Conservation (phyloP, 331 rosid genomes). For the Acacia pycnantha region DNA sequence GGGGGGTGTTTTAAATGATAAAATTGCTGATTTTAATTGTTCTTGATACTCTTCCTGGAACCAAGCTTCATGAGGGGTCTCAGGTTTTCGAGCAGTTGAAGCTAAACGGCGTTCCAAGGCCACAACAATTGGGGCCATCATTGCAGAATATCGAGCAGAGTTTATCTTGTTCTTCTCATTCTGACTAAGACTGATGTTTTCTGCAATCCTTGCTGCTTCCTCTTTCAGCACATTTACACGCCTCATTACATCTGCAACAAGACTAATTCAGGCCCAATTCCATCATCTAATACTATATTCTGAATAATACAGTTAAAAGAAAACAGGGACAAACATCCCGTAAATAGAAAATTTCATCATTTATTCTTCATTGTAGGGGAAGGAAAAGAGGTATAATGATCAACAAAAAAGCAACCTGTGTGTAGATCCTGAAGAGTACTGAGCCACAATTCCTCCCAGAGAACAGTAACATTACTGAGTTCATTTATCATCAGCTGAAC, state of each 20-base stretch:
- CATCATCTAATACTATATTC: slow-evolving; percentile 24
- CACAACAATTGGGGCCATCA: slow-evolving; percentile 99
- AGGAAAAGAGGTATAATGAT: slow-evolving; percentile 23
- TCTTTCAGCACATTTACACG: slow-evolving; percentile 88
- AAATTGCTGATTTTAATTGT: slow-evolving; percentile 70
- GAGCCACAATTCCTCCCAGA: slow-evolving; percentile 99
- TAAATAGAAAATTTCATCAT: slow-evolving; percentile 5
- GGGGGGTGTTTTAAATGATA: slow-evolving; percentile 79
- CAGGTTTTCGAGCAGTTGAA: slow-evolving; percentile 94
- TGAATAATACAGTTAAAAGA: slow-evolving; percentile 12
- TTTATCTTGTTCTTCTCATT: slow-evolving; percentile 91
- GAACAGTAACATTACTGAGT: slow-evolving; percentile 94
- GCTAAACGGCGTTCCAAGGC: slow-evolving; percentile 95
- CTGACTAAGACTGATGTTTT: slow-evolving; percentile 85
- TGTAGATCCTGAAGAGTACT: slow-evolving; percentile 99
- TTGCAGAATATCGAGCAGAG: slow-evolving; percentile 95
- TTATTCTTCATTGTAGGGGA: neutral
- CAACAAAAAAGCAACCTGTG: slow-evolving; percentile 57
- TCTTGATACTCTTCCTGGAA: slow-evolving; percentile 87
- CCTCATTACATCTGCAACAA: slow-evolving; percentile 87
- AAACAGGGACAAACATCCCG: slow-evolving; percentile 23
- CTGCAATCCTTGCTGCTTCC: slow-evolving; percentile 94
- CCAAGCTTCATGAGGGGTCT: slow-evolving; percentile 96
- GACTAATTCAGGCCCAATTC: slow-evolving; percentile 27
- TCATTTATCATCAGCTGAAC: slow-evolving; percentile 92